Evolutionary conservation across 495 filamentous ascomycete species (phyloP).

Genomic region (Venustampulla echinocandica): DNA sequence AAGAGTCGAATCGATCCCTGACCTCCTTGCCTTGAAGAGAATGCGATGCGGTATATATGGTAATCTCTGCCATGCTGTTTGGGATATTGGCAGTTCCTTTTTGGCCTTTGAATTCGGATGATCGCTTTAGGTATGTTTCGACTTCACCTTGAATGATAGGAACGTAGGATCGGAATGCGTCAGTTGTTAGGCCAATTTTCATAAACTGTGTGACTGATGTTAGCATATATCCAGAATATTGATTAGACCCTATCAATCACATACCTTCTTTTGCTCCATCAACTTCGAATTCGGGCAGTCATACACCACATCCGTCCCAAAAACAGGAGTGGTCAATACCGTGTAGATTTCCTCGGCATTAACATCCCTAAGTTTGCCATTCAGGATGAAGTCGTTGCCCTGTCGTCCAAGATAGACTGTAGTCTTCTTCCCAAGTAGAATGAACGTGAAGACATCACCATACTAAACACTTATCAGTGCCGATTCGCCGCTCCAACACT

Average conservation of each 20-base stretch:
- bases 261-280: constrained; percentile 69
- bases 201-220: constrained; percentile 50
- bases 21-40: constrained; percentile 74
- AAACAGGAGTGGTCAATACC: constrained; percentile 75
- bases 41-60: constrained; percentile 75
- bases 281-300: constrained; percentile 81
- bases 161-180: constrained; percentile 69
- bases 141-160: constrained; percentile 72
- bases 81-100: constrained; percentile 57
- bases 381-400: constrained; percentile 81
- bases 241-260: not conserved
- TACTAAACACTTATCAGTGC: constrained; percentile 38
- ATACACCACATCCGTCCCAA: constrained; percentile 79
- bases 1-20: constrained; percentile 63
- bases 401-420: constrained; percentile 69
- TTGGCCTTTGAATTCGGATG: constrained; percentile 55
- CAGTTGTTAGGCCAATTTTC: constrained; percentile 72
- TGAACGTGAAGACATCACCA: constrained; percentile 74
- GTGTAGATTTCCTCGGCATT: constrained; percentile 77
- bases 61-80: constrained; percentile 70
- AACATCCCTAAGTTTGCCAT: constrained; percentile 74
- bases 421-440: constrained; percentile 65
- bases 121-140: constrained; percentile 55
- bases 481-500: not conserved
- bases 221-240: constrained; percentile 1